Evolutionary conservation across 169 alveolate genomes (phyloP).

Genomic region (Cryptosporidium xiaoi): DNA sequence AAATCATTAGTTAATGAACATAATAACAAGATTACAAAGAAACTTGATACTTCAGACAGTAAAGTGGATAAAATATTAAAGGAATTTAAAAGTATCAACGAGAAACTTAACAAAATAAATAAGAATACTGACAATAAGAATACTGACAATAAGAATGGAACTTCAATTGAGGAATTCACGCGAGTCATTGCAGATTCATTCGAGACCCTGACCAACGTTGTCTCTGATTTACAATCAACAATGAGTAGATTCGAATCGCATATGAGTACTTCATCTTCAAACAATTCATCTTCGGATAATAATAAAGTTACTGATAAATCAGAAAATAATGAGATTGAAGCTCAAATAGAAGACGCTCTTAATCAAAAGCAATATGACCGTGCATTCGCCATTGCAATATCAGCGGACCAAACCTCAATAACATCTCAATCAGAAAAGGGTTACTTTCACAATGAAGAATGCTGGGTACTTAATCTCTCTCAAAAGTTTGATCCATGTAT

Average conservation of each 20-base stretch:
- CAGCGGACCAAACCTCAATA: conserved; percentile 42
- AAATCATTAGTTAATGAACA: conserved; percentile 21
- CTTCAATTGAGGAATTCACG: conserved; percentile 32
- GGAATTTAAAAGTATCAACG: conserved; percentile 2
- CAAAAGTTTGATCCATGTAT: conserved; percentile 47
- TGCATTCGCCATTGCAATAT: conserved; percentile 65
- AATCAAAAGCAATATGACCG: conserved; percentile 48
- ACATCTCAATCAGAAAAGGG: conserved; percentile 23
- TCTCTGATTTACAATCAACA: conserved; percentile 22
- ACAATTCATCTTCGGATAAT: neutral
- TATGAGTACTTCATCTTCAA: neutral
- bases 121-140: conserved; percentile 8
- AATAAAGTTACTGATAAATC: neutral
- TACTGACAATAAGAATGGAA: neutral
- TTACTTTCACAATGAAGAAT: conserved; percentile 14
- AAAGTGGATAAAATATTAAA: neutral
- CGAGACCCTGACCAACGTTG: conserved; percentile 39
- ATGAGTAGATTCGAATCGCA: conserved; percentile 22
- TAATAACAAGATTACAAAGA: neutral
- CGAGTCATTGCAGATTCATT: conserved; percentile 59
- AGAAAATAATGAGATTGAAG: neutral
- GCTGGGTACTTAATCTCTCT: conserved; percentile 43
- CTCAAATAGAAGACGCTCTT: conserved; percentile 51
- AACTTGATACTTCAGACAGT: neutral
- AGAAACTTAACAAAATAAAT: neutral